Evolutionary conservation across 768 basidiomycete species (phyloP).

Genomic region (Lactarius indigo): DNA sequence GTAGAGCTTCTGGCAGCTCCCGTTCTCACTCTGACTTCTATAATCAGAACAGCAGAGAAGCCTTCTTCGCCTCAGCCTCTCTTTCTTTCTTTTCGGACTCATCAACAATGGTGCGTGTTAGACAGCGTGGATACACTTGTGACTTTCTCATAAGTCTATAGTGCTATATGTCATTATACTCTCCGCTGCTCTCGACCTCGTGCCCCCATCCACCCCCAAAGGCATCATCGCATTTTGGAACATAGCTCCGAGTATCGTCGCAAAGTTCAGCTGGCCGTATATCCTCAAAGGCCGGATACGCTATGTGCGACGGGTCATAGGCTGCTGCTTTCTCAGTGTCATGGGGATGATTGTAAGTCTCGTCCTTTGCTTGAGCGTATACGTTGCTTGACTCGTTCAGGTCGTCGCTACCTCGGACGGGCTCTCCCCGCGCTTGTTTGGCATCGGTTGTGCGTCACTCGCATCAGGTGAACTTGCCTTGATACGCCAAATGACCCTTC

Average conservation of each 20-base stretch:
- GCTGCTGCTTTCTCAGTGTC: conserved; percentile 73
- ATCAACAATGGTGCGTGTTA: conserved; percentile 75
- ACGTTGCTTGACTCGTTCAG: conserved; percentile 7
- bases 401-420: conserved; percentile 22
- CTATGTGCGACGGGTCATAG: conserved; percentile 68
- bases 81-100: conserved; percentile 90
- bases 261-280: conserved; percentile 93
- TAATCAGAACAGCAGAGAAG: conserved; percentile 21
- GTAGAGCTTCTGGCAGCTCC: background rate
- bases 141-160: conserved; percentile 31
- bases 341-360: conserved; percentile 81
- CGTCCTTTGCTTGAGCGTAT: background rate
- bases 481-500: conserved; percentile 8
- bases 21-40: background rate
- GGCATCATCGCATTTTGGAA: conserved; percentile 96
- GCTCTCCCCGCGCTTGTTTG: conserved; percentile 21
- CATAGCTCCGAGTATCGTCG: conserved; percentile 81
- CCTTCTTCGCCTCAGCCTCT: conserved; percentile 42
- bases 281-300: conserved; percentile 80
- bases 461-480: conserved; percentile 11
- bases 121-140: background rate
- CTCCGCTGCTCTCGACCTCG: conserved; percentile 92
- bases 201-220: conserved; percentile 87
- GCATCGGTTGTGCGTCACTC: conserved; percentile 22
- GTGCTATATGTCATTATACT: conserved; percentile 96